Percentiles rank a stretch among this genome's conserved stretches.
Conservation (phyloP, 257 asterid genomes). For the Nicotiana knightiana region DNA sequence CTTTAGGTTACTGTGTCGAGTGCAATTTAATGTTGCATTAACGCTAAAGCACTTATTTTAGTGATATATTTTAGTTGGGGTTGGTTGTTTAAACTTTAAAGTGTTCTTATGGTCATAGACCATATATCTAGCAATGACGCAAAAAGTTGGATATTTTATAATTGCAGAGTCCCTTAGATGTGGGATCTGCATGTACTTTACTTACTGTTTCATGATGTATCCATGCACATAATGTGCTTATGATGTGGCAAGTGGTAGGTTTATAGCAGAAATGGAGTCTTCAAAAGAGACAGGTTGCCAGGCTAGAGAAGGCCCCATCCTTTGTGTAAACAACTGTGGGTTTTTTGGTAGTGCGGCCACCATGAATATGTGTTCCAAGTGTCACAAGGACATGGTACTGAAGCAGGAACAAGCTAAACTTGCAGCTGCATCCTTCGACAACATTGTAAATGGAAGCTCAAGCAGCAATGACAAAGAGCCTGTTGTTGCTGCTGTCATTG, state of each 20-base stretch:
- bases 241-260: slow-evolving; percentile 13
- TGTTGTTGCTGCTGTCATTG: slow-evolving; percentile 2
- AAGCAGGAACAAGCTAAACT: slow-evolving; percentile 42
- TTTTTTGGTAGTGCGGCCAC: slow-evolving; percentile 52
- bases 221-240: background rate
- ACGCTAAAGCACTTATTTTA: background rate
- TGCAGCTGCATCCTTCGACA: slow-evolving; percentile 44
- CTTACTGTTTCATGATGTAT: background rate
- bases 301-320: slow-evolving; percentile 47
- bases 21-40: background rate
- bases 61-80: background rate
- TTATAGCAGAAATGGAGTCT: slow-evolving; percentile 34
- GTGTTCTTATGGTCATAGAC: background rate
- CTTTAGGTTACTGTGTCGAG: background rate
- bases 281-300: slow-evolving; percentile 47
- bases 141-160: background rate
- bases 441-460: slow-evolving; percentile 39
- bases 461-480: slow-evolving; percentile 23
- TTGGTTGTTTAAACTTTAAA: background rate
- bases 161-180: background rate
- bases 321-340: slow-evolving; percentile 52
- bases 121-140: background rate
- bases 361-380: slow-evolving; percentile 62
- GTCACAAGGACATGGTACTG: slow-evolving; percentile 45
- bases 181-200: background rate